Evolutionary conservation across 768 basidiomycete species (phyloP).

Genomic region (Clitopilus hobsonii): DNA sequence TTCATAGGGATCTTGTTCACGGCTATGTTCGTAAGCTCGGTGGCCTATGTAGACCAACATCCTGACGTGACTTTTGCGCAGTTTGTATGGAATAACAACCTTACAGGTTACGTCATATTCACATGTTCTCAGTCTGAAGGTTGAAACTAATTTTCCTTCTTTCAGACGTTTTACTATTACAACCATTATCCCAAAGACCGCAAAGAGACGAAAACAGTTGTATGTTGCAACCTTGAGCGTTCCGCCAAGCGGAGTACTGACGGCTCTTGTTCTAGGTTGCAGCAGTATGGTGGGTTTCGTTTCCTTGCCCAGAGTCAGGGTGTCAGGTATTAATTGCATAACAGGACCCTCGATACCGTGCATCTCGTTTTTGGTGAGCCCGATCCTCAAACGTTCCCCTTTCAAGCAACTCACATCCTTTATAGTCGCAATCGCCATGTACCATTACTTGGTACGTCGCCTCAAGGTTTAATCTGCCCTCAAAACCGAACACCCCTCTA

Average conservation of each 20-base stretch:
- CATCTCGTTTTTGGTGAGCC: constrained; percentile 24
- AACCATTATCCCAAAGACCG: constrained; percentile 27
- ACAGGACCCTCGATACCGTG: constrained; percentile 20
- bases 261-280: background rate
- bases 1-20: constrained; percentile 27
- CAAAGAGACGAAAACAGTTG: constrained; percentile 19
- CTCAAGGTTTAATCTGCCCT: background rate
- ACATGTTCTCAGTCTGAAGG: background rate
- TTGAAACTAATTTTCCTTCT: background rate
- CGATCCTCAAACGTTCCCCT: constrained; percentile 1
- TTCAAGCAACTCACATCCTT: background rate
- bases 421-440: constrained; percentile 24
- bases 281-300: background rate
- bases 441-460: constrained; percentile 27
- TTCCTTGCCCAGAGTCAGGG: background rate
- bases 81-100: constrained; percentile 31
- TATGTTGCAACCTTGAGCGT: constrained; percentile 2
- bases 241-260: background rate
- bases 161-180: constrained; percentile 23
- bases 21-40: constrained; percentile 27
- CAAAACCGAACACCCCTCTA: constrained; percentile 5
- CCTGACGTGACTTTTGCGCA: constrained; percentile 9
- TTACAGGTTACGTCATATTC: constrained; percentile 20
- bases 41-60: too few relatives aligned
- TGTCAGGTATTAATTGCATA: background rate